phyloP scores from a whole-genome alignment of 2,329 filamentous ascomycete genomes.

The Triangularia verruculosa region DNA sequence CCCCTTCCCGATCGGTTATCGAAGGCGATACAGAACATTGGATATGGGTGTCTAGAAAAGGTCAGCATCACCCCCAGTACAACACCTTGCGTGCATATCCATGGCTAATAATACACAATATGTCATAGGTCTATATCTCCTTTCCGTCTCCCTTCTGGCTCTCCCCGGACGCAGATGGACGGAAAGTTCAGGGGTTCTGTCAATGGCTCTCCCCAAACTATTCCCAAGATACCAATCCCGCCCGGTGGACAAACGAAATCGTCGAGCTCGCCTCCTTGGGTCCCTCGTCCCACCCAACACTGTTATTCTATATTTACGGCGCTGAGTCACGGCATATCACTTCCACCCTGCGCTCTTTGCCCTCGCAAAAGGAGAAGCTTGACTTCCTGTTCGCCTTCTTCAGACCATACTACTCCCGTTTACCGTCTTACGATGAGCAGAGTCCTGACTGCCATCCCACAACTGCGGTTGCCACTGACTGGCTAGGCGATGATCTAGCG shows the following conservation, averaged over 20 bases:
- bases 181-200: conserved; percentile 62
- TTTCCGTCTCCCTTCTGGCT: conserved; percentile 78
- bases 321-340: conserved; percentile 57
- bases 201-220: conserved; percentile 75
- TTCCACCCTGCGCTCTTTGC: conserved; percentile 40
- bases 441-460: conserved; percentile 59
- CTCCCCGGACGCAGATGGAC: conserved; percentile 37
- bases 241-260: conserved; percentile 70
- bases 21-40: conserved; percentile 60
- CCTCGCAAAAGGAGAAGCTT: conserved; percentile 47
- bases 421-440: conserved; percentile 62
- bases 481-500: conserved; percentile 74
- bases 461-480: conserved; percentile 67
- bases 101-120: background rate
- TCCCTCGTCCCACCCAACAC: conserved; percentile 64
- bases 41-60: conserved; percentile 71
- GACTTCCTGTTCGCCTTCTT: conserved; percentile 64
- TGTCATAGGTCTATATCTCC: conserved; percentile 54
- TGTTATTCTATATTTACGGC: conserved; percentile 80
- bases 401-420: conserved; percentile 70
- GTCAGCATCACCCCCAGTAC: conserved; percentile 33
- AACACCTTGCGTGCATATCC: background rate
- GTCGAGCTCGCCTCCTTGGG: conserved; percentile 67
- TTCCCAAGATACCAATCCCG: conserved; percentile 56
- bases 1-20: conserved; percentile 54